Base-by-base conservation (phyloP, 495 filamentous ascomycete species). In the Aspergillus incahuasiensis region DNA sequence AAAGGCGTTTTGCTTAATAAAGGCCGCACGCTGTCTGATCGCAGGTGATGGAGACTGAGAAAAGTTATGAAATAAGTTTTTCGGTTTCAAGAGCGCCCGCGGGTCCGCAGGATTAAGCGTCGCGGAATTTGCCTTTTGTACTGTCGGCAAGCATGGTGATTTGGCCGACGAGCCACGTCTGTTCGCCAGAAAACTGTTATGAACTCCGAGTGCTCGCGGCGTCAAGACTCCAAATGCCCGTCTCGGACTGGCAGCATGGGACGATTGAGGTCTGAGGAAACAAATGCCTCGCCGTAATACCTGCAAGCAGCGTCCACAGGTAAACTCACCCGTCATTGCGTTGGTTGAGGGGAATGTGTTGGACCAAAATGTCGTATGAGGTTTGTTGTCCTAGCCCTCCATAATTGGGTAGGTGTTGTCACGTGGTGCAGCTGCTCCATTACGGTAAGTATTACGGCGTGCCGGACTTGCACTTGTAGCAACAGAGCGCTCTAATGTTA, bases 31-130 rank as follows among this genome's bases (percentile, higher is more conserved):
- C 53, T 81, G 77, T 60, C 92, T 84, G 40, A 99, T 96, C 13
- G 85, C 85, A 28, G 88, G 84, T 20, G 87, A 84, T 12, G 95
- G 94, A 3, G 94, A 97, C 59, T 86, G 77, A 22, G 94, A 87
- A 70, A 92, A 95, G 19, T 84, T 79, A 72, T 99, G 92, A 76
- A 96, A 97, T 48, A 99, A 87, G 67, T 97, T 89, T 71, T 95
- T 82, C 19, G 82, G 78, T 58, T 80, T 76, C 43, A 96, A 79
- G 34, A 94, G 74, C 15, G 77, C 71, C 46, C 76, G 64, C n/a
- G 66, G 46, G 44, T 71, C 66, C 35, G 61, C 40, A 19, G 58
- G 21, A 1, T 56, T 59, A 12, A 63, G 59, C 2, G 70, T 57
- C 6, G 64, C 68, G 20, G 64, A 69, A 1, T 60, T 61, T 11